A percentile compares a stretch with the other conserved stretches of the same genome.
These are phyloP conservation scores for Austropuccinia psidii DNA, from an alignment of 1,284 basidiomycete genomes.

Conservation along the genomic window DNA sequence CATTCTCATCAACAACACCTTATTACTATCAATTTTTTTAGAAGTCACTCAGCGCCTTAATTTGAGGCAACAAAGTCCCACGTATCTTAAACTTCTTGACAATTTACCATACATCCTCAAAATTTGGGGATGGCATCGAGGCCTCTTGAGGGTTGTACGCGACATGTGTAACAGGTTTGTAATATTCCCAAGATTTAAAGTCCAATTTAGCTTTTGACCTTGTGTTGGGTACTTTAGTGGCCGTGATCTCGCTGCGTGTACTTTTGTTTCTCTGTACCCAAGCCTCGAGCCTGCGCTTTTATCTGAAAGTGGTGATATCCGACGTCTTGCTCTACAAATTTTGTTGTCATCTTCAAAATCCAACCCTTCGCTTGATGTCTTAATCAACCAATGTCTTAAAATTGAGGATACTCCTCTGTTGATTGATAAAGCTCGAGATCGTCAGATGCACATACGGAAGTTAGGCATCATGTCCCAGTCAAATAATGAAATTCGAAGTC, in stretches of 20 bases:
- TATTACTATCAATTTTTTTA: conserved; percentile 15
- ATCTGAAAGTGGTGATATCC: conserved; percentile 51
- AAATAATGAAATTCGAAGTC: too few species aligned
- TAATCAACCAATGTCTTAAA: conserved; percentile 41
- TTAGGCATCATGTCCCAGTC: conserved; percentile 43
- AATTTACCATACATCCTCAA: conserved; percentile 10
- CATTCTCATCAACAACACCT: conserved; percentile 14
- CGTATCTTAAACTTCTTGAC: neutral
- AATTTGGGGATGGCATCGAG: conserved; percentile 37
- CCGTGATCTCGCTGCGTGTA: too few species aligned
- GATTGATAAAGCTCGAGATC: conserved; percentile 69
- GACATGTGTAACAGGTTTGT: conserved; percentile 19
- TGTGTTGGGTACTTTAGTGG: too few species aligned
- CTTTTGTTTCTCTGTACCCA: conserved; percentile 30
- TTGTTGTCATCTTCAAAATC: conserved; percentile 42
- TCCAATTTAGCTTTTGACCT: neutral
- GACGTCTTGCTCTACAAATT: conserved; percentile 48
- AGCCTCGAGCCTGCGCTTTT: conserved; percentile 42
- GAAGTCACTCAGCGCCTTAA: neutral
- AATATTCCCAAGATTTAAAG: neutral
- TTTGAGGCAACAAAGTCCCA: neutral
- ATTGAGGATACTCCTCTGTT: conserved; percentile 43
- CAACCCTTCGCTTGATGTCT: conserved; percentile 17
- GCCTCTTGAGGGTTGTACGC: conserved; percentile 1
- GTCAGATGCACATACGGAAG: conserved; percentile 60